Base-by-base conservation (phyloP, 768 basidiomycete genomes). In the Lentinula sp. region DNA sequence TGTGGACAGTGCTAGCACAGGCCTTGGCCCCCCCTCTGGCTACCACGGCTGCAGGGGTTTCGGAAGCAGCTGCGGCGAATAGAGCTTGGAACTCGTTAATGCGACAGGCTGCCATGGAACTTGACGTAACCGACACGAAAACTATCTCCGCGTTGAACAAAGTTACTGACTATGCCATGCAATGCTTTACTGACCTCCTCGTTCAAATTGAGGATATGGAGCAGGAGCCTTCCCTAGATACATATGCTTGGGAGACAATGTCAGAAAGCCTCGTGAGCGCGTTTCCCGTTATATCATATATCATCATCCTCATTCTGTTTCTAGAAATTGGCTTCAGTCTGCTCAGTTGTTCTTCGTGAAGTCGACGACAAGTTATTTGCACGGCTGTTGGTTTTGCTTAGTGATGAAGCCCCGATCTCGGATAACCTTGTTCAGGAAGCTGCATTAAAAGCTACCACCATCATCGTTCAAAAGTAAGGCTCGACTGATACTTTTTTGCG, bases 221-320 rank as follows among this genome's bases (percentile, higher is more conserved):
- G 13, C 75, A 78, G 3, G 88, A 91, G 62, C 92, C 90, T 11
- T 81, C 88, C 0, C 67, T 87, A 37, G 93, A 95, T 69, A 91
- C 89, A n/a, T 95, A 93, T 72, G 86, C 90, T 56, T 94, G 88
- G 87, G 93, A 95, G 69, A 94, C 93, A 0, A 87, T 95, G 86
- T 91, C 93, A 9, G 93, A 95, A 69, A 89, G 89, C 65, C 71
- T 95, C 80, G 93, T 92, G 65, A 52, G 84, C 13, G 6, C 54
- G 28, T 59, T 57, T 62, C 53, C 1, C 31, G 6, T 4, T 43
- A 31, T 37, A 15, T 7, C 32, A 13, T 42, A 31, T 16, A 49
- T 52, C 37, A n/a, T 32, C 31, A 51, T 35, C 32, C 55, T 35
- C 53, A 39, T 11, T n/a, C n/a, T 23, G 48, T 42, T 16, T n/a